Evolutionary conservation across 1,284 basidiomycete species (phyloP), one percentile per base, ranked within the genome.

Genomic region (Ceratobasidium sp.): DNA sequence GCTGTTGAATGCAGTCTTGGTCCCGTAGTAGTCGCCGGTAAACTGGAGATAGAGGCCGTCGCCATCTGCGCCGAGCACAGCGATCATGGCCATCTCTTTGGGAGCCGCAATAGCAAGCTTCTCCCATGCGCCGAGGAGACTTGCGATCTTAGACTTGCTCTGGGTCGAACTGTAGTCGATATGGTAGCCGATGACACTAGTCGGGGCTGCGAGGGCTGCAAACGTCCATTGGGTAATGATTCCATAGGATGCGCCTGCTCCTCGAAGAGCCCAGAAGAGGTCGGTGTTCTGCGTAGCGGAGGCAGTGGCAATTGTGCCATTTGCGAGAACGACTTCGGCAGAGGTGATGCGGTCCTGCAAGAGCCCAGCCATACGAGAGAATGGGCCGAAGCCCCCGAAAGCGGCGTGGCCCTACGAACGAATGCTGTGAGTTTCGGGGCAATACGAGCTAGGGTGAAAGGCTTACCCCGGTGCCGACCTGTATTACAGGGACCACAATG

Each of bases 331-430:
- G 6, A 77, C 73, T 49, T 76, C 76, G 32, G 75, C 75, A 8
- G 66, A 59, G 16, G 73, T 62, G 32, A 74, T 54, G n/a, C 73
- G 73, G 32, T 77, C 75, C 2, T 75, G 70, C 43, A 77, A 62
- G 0, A 77, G 59, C 8, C 76, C 75, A 9, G 69, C 66, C 13
- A 72, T 63, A 3, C 76, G 47, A n/a, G 75, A 73, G 50, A 73
- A 73, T 4, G 67, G 72, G 1, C 76, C 76, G 43, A 74, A 74
- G 4, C 76, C 76, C 4, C 76, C 76, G 64, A 75, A 77, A 7
- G 76, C 58, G 13, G 75, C 62, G 49, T 77, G 75, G 14, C 76
- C 76, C 67, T 55, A 23, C 4, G 32, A 50, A 9, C 3, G 13
- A 16, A 16, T 26, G 2, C 21, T 32, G 8, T 69, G 3, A 69